Conservation (phyloP, 1,284 basidiomycete species). For the Cryptococcus depauperatus region DNA sequence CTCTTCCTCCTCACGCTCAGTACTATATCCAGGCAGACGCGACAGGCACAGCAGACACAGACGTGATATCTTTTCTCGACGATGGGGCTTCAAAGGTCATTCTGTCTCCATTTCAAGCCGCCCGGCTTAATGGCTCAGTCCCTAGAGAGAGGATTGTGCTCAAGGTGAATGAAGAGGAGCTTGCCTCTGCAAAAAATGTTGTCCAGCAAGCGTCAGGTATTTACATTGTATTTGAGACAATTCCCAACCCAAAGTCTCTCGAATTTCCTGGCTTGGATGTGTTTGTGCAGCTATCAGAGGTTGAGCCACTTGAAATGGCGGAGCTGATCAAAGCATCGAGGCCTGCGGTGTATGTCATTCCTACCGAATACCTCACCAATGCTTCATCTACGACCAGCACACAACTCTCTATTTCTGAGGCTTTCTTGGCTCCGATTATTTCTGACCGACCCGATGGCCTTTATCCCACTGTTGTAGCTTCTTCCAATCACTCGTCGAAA, state of each 20-base stretch:
- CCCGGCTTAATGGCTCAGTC: constrained; percentile 51
- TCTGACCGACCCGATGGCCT: constrained; percentile 89
- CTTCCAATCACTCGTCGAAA: constrained; percentile 61
- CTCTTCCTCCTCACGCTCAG: constrained; percentile 29
- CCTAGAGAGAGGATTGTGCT: constrained; percentile 65
- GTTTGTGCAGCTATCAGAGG: constrained; percentile 51
- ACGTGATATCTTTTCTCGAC: constrained; percentile 63
- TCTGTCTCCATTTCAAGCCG: constrained; percentile 57
- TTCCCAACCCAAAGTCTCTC: constrained; percentile 61
- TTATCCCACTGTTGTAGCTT: constrained; percentile 79
- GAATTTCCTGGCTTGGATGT: constrained; percentile 61
- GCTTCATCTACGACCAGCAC: constrained; percentile 49
- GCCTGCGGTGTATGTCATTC: constrained; percentile 65
- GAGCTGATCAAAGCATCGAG: constrained; percentile 56
- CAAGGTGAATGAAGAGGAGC: constrained; percentile 62
- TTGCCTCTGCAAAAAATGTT: constrained; percentile 58
- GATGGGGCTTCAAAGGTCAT: constrained; percentile 69
- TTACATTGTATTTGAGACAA: constrained; percentile 22
- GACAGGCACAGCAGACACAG: constrained; percentile 47
- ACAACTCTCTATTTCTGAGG: constrained; percentile 70
- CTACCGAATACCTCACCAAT: constrained; percentile 62
- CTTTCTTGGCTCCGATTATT: constrained; percentile 69
- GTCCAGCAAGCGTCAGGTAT: constrained; percentile 32
- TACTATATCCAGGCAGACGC: constrained; percentile 58
- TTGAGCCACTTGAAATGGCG: constrained; percentile 46